A percentile compares a stretch with the other conserved stretches of the same genome.
Evolutionary conservation across 139 green algal genomes (phyloP).

Genomic region (Diplosphaera chodatii): DNA sequence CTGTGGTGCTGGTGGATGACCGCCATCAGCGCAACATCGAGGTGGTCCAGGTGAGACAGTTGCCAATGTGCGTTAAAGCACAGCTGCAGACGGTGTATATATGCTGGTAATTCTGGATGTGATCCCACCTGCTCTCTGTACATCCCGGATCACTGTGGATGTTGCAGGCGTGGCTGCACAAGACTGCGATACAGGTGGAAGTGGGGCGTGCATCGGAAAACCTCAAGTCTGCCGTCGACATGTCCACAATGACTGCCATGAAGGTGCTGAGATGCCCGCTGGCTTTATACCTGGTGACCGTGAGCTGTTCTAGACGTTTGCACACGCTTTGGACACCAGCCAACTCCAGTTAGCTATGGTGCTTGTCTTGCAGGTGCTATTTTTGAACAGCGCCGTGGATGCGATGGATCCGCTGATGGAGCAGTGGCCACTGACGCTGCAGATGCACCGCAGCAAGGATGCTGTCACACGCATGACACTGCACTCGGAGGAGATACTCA

Average conservation of each 20-base stretch:
- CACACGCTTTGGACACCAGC: no score
- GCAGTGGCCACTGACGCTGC: constrained; percentile 17
- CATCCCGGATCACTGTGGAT: not conserved
- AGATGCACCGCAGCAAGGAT: not conserved
- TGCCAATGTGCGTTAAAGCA: no score
- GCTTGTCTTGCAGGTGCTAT: constrained; percentile 12
- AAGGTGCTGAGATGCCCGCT: not conserved
- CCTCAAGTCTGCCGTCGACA: constrained; percentile 1
- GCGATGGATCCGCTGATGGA: constrained; percentile 26
- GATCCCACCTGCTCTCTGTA: no score
- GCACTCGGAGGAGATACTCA: constrained; percentile 15
- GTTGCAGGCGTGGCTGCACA: constrained; percentile 26
- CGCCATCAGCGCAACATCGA: constrained; percentile 23
- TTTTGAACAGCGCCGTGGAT: constrained; percentile 36
- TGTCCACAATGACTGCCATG: not conserved
- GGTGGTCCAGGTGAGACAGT: constrained; percentile 8
- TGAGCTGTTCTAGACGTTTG: no score
- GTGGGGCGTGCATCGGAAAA: constrained; percentile 18
- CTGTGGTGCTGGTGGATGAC: constrained; percentile 28
- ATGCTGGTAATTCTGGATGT: no score
- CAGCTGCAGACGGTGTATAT: no score
- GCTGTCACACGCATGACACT: constrained; percentile 2
- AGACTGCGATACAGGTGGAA: constrained; percentile 26
- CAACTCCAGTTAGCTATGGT: no score
- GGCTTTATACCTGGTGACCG: no score